Conservation (phyloP, 495 filamentous ascomycete species). For the Neurospora sp. region DNA sequence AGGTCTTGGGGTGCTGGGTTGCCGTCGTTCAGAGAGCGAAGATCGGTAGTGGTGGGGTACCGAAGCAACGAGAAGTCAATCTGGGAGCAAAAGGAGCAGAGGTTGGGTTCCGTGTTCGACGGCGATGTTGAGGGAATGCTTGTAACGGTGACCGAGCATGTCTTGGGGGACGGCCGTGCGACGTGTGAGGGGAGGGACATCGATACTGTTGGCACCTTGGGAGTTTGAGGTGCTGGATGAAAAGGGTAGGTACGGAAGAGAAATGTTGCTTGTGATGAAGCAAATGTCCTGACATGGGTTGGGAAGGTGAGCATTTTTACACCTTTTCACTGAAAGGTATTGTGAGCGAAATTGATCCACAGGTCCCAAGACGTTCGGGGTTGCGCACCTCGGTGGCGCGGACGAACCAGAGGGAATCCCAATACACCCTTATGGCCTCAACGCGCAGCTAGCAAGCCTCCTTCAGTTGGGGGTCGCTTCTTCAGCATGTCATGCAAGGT, state of each 20-base stretch:
- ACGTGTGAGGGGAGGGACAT: background rate
- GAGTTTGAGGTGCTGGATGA: background rate
- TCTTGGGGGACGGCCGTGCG: background rate
- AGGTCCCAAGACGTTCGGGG: background rate
- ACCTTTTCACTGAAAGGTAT: background rate
- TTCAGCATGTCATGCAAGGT: background rate
- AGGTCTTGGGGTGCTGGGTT: background rate
- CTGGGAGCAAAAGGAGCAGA: background rate
- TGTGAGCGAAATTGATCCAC: background rate
- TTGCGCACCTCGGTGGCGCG: background rate
- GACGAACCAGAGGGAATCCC: background rate
- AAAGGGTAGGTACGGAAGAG: background rate
- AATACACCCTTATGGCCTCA: background rate
- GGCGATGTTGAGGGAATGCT: background rate
- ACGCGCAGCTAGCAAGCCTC: background rate
- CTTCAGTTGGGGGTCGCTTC: background rate
- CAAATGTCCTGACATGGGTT: background rate
- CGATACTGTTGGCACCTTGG: background rate
- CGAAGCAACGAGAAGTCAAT: background rate
- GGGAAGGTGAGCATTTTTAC: background rate
- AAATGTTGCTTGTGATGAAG: background rate
- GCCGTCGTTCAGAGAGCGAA: background rate
- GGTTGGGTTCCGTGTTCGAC: background rate
- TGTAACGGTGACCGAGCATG: background rate
- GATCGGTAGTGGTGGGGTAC: background rate